phyloP scores from a whole-genome alignment of 1,139 yeast species.

The Kodamaea ohmeri region DNA sequence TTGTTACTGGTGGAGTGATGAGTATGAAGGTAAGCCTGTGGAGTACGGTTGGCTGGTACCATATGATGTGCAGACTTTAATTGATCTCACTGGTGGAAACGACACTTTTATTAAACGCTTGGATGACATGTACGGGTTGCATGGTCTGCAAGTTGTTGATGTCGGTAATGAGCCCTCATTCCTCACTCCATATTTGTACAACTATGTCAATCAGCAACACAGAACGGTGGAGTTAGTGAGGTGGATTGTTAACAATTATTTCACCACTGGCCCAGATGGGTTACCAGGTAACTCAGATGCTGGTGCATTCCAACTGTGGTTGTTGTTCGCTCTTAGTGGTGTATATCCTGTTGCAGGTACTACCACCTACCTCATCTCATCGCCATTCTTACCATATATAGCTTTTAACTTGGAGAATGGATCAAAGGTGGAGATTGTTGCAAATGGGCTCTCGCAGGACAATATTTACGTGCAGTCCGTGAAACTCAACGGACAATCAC shows the following conservation, averaged over 20 bases:
- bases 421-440: slow-evolving; percentile 24
- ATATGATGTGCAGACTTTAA: slow-evolving; percentile 30
- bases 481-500: slow-evolving; percentile 26
- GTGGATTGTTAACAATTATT: slow-evolving; percentile 28
- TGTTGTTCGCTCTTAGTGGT: slow-evolving; percentile 34
- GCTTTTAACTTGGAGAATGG: slow-evolving; percentile 27
- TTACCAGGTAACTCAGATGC: slow-evolving; percentile 42
- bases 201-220: slow-evolving; percentile 27
- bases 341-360: slow-evolving; percentile 39
- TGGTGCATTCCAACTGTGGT: slow-evolving; percentile 43
- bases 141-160: slow-evolving; percentile 29
- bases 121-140: slow-evolving; percentile 35
- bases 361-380: slow-evolving; percentile 31
- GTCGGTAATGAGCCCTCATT: slow-evolving; percentile 38
- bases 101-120: slow-evolving; percentile 27
- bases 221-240: slow-evolving; percentile 32
- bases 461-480: slow-evolving; percentile 28
- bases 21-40: slow-evolving; percentile 29
- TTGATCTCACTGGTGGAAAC: slow-evolving; percentile 26
- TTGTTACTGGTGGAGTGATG: slow-evolving; percentile 33
- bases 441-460: slow-evolving; percentile 23
- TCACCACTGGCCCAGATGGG: slow-evolving; percentile 24
- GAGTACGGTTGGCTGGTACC: slow-evolving; percentile 38
- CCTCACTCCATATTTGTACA: slow-evolving; percentile 32
- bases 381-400: slow-evolving; percentile 31